Base-by-base conservation (phyloP, 2,329 filamentous ascomycete genomes). In the Rhynchosporium agropyri region DNA sequence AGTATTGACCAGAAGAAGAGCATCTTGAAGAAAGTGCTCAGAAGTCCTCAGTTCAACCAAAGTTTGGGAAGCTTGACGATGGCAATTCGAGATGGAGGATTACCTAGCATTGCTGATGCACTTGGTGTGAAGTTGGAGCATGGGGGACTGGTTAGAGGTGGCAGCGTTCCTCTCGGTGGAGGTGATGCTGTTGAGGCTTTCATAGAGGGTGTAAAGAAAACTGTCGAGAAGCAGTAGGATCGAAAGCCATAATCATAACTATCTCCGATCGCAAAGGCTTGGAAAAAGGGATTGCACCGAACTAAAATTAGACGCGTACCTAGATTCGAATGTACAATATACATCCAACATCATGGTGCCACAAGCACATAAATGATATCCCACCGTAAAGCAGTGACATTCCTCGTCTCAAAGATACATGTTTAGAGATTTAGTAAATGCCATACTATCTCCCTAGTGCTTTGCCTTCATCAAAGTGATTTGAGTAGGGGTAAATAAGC, bases 171-270 rank as follows among this genome's bases (percentile, higher is more conserved):
- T 2, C 77, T 97, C 51, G 94, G 93, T 49, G 93, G 93, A 58
- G 91, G 90, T 5, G 89, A 95, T 70, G 94, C 94, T 12, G 88
- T 99, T 1, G 89, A 96, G 78, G 91, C 90, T 3, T 99, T 99
- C 77, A 83, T 99, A 28, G 86, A 96, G 61, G 95, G 94, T 3
- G 88, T 97, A 54, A 95, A 90, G 82, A 89, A 85, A 78, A 88
- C 86, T 5, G 89, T 92, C 0, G 83, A 90, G 69, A 81, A 71
- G 60, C 66, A 68, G 57, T 72, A 66, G 58, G 65, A 28, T 43
- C 33, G 36, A 42, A 3, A 13, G 36, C 51, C 29, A 20, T 20
- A 4, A 20, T 42, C 51, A 40, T 13, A 38, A 10, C 9, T 36
- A 10, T 38, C 20, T 31, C 20, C n/a, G 3, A 0, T 28, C 20